Evolutionary conservation across 768 basidiomycete genomes (phyloP).

Genomic region (Lactarius hengduanensis): DNA sequence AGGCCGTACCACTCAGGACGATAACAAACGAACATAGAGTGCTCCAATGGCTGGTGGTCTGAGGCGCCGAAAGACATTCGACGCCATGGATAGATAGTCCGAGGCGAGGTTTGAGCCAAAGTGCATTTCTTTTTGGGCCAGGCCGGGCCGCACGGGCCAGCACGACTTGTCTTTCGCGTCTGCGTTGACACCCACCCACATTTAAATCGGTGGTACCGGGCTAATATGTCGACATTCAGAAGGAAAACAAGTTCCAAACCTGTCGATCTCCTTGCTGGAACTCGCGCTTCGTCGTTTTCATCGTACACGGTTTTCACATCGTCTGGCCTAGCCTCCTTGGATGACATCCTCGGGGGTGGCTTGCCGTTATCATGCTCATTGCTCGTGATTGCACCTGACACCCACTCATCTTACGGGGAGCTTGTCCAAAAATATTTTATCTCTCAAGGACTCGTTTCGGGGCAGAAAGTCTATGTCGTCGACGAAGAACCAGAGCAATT

Average conservation of each 20-base stretch:
- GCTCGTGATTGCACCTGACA: constrained; percentile 77
- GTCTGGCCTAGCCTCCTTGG: constrained; percentile 88
- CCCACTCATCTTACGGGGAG: constrained; percentile 81
- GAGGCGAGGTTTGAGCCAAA: background rate
- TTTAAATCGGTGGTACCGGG: background rate
- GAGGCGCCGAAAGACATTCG: constrained; percentile 14
- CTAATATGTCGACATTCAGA: constrained; percentile 80
- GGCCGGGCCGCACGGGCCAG: background rate
- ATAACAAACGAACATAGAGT: constrained; percentile 19
- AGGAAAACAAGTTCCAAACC: constrained; percentile 53
- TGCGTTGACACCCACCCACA: background rate
- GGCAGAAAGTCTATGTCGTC: constrained; percentile 68
- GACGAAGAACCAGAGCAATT: constrained; percentile 57
- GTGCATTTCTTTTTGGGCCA: background rate
- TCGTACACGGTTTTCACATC: constrained; percentile 61
- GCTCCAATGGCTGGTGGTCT: constrained; percentile 19
- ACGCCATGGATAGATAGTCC: constrained; percentile 7
- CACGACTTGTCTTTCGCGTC: background rate
- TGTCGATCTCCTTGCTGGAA: constrained; percentile 46
- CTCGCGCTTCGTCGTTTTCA: constrained; percentile 57
- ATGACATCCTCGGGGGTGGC: constrained; percentile 93
- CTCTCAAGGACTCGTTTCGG: constrained; percentile 77
- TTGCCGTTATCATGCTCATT: constrained; percentile 78
- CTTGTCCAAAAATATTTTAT: constrained; percentile 86
- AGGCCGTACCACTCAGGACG: constrained; percentile 3